Evolutionary conservation across 192 early-diverging fungal species (phyloP), one percentile per base, ranked within the genome.

Genomic region (Entomortierella chlamydospora): DNA sequence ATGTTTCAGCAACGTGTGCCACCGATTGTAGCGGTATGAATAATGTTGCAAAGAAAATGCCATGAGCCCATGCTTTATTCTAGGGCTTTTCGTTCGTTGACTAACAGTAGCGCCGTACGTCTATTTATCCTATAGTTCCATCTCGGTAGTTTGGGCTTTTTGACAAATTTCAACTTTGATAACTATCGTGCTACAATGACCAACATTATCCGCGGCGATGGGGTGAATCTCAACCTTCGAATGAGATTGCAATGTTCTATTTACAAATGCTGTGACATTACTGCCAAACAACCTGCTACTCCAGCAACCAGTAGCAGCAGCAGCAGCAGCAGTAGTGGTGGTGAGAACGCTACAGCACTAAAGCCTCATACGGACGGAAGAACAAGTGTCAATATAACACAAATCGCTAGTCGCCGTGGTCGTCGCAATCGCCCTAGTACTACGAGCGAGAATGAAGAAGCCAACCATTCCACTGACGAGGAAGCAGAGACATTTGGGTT

Each of bases 101-200:
- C n/a, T n/a, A n/a, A n/a, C n/a, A n/a, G n/a, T n/a, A n/a, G n/a
- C n/a, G n/a, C n/a, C n/a, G n/a, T n/a, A n/a, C n/a, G n/a, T n/a
- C n/a, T n/a, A n/a, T n/a, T n/a, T n/a, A n/a, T n/a, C n/a, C n/a
- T n/a, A n/a, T 87, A 96, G 22, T 97, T 98, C 82, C 91, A 95
- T 66, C 72, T 97, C 39, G 97, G 97, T 5, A 96, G 95, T 17
- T 79, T 98, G 42, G 96, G 97, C 18, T 98, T 98, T 57, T 80
- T 98, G 54, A 97, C 97, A 0, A 91, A 93, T 10, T 97, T 97
- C 76, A 82, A 91, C 65, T 92, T 93, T 64, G 82, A 86, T 5
- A 82, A 86, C 45, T 90, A 87, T 54, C 51, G 73, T 3, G 64
- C 86, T 0, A 85, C 90, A 22, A 72, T 96, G 33, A 60, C 57